These are phyloP conservation scores for Setomelanomma holmii DNA, from an alignment of 2,329 filamentous ascomycete species.

Conservation along the genomic window DNA sequence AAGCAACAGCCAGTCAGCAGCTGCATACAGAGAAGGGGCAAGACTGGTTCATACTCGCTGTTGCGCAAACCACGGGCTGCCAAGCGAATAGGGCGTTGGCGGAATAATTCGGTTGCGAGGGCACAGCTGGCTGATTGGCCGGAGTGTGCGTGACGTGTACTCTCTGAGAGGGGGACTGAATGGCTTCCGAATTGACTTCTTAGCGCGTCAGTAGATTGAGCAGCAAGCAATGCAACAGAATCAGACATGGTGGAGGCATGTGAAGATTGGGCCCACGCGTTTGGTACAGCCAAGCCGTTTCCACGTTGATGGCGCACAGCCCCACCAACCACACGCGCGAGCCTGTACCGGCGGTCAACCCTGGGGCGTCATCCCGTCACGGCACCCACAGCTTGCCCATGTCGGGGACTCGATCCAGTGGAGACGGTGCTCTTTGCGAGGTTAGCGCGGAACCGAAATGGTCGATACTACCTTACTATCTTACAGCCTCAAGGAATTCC, in stretches of 20 bases:
- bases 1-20: neutral
- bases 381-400: no score
- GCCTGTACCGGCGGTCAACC: no score
- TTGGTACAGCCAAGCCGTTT: no score
- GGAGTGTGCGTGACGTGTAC: neutral
- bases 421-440: neutral
- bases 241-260: no score
- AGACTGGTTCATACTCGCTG: neutral
- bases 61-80: neutral
- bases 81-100: neutral
- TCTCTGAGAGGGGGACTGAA: neutral
- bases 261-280: no score
- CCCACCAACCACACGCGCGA: no score
- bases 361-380: no score
- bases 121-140: neutral
- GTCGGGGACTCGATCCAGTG: no score
- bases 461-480: neutral
- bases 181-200: neutral
- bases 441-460: no score
- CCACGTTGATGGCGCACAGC: no score
- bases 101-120: neutral
- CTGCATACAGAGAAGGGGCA: neutral
- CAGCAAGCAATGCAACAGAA: no score
- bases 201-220: neutral
- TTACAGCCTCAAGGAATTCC: neutral